Base-by-base conservation (phyloP, 108 stramenopile species). In the Nannochloropsis granulata region DNA sequence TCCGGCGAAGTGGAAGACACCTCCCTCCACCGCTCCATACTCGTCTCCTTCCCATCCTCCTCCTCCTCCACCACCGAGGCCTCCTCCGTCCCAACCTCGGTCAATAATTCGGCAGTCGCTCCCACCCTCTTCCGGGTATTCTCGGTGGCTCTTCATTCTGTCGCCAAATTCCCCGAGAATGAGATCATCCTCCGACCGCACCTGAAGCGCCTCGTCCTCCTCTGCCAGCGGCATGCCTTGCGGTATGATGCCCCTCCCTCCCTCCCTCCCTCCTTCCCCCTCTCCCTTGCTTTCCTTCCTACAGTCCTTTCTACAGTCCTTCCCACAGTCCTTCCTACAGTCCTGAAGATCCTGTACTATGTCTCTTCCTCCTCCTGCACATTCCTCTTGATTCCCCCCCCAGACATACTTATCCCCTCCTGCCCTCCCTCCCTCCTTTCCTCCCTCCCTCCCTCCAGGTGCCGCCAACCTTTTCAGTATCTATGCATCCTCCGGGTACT, bases 171-270 rank as follows among this genome's bases (percentile, higher is more conserved):
- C 85, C 92, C 94, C 12, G 91, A 94, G 45, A 97, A 98, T 80
- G 98, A 98, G 85, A 82, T 82, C 19, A 92, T 93, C 23, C 87
- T 98, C 24, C 90, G 95, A 7, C 94, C 94, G 34, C 93, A 96
- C 86, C 81, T 98, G 46, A 92, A 92, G 80, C 90, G 80, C 13
- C 90, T 98, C 78, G 93, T 94, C 14, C 79, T 91, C 0, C 90
- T 87, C 34, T 94, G 94, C 81, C 83, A 95, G 24, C 81, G 78
- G 43, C 26, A 83, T 85, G 56, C 56, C 10, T 71, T 71, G n/a
- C n/a, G 56, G 56, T 71, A 71, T 10, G 11, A 89, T 71, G 34
- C 5, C 34, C 34, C 5, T 5, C 34, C 16, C 10, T 71, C 10
- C n/a, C n/a, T 71, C 56, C n/a, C 56, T 71, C n/a, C 56, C 10